Percentiles rank a stretch among this genome's conserved stretches.
Conservation (phyloP, 176 grass and related monocot genomes). For the Melocanna baccifera region DNA sequence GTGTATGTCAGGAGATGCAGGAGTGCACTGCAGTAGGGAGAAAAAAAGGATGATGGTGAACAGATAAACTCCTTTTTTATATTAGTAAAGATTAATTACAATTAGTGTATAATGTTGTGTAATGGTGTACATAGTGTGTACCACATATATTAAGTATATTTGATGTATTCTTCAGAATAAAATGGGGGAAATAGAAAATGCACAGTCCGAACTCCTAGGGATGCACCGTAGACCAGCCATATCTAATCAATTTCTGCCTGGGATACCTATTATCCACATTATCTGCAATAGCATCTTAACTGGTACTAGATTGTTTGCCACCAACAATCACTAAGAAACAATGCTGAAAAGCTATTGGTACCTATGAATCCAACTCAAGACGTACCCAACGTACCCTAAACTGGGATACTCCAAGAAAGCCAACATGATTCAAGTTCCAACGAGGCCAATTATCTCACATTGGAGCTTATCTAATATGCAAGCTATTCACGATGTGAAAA, state of each 20-base stretch:
- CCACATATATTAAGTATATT: neutral
- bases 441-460: neutral
- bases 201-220: neutral
- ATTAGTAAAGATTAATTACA: no score
- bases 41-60: no score
- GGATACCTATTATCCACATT: constrained; percentile 7
- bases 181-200: neutral
- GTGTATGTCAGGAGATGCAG: no score
- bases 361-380: neutral
- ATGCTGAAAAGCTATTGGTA: constrained; percentile 1
- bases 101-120: neutral
- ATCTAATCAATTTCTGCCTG: constrained; percentile 22
- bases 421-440: constrained; percentile 1
- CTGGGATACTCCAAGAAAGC: constrained; percentile 6
- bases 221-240: neutral
- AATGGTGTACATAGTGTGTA: neutral
- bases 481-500: neutral
- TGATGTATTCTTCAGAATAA: neutral
- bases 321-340: neutral
- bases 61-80: no score
- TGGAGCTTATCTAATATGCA: neutral
- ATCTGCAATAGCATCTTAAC: neutral
- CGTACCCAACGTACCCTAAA: neutral
- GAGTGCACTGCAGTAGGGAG: no score
- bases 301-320: neutral